Conservation (phyloP, 805 yeast species). For the Komagataella ulmi region DNA sequence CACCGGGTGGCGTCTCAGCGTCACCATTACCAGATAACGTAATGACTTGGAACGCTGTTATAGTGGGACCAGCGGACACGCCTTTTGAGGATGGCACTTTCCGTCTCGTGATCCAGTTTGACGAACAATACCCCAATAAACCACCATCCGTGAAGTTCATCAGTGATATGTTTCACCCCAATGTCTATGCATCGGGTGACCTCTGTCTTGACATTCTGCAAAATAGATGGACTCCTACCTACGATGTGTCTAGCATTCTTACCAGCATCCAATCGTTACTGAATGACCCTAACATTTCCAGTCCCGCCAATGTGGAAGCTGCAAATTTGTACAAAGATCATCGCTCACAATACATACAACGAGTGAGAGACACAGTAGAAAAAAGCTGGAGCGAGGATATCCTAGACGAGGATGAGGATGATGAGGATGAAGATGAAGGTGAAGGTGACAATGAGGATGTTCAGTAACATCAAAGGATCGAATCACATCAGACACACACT, state of each 20-base stretch:
- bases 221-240: slow-evolving; percentile 97
- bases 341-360: slow-evolving; percentile 77
- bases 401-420: slow-evolving; percentile 40
- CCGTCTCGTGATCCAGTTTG: slow-evolving; percentile 73
- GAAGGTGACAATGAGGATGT: slow-evolving; percentile 13
- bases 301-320: slow-evolving; percentile 97
- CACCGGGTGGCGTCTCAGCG: slow-evolving; percentile 96
- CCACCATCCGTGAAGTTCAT: slow-evolving; percentile 90
- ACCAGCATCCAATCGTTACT: slow-evolving; percentile 86
- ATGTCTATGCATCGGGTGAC: slow-evolving; percentile 92
- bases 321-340: slow-evolving; percentile 93
- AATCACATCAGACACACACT: not conserved
- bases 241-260: slow-evolving; percentile 89
- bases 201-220: slow-evolving; percentile 91
- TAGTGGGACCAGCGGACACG: slow-evolving; percentile 94
- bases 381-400: slow-evolving; percentile 84
- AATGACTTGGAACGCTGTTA: slow-evolving; percentile 96
- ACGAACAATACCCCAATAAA: slow-evolving; percentile 94
- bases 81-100: slow-evolving; percentile 98
- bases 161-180: slow-evolving; percentile 95
- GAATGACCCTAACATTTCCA: slow-evolving; percentile 91
- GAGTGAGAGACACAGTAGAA: slow-evolving; percentile 93
- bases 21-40: slow-evolving; percentile 95
- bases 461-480: not conserved
- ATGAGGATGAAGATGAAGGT: slow-evolving; percentile 20